Conservation (phyloP, 305 asterid species). For the Rubia tinctorum region DNA sequence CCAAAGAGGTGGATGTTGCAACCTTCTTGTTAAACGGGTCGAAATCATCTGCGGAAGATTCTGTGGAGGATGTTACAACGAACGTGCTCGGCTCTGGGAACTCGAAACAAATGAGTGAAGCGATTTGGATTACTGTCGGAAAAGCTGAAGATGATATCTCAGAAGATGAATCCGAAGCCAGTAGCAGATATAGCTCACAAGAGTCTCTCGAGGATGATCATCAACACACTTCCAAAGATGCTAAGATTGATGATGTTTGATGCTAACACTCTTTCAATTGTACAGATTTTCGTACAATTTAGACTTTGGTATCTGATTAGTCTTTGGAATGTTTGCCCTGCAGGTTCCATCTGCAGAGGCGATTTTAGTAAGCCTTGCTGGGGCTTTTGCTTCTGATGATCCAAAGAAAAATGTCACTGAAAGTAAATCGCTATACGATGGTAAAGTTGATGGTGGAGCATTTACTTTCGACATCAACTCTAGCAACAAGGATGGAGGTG, state of each 20-base stretch:
- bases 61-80: slow-evolving; percentile 20
- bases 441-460: slow-evolving; percentile 24
- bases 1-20: slow-evolving; percentile 15
- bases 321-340: slow-evolving; percentile 15
- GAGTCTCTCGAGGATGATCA: slow-evolving; percentile 48
- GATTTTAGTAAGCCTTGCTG: slow-evolving; percentile 26
- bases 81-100: slow-evolving; percentile 26
- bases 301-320: slow-evolving; percentile 14
- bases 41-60: slow-evolving; percentile 22
- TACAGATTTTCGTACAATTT: not conserved
- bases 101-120: slow-evolving; percentile 26
- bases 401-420: slow-evolving; percentile 27
- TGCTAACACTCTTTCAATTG: no score
- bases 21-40: slow-evolving; percentile 25
- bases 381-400: slow-evolving; percentile 27
- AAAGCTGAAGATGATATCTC: slow-evolving; percentile 23
- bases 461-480: no score
- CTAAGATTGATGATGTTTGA: slow-evolving; percentile 48
- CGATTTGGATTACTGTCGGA: slow-evolving; percentile 11
- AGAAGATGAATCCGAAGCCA: slow-evolving; percentile 35
- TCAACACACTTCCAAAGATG: slow-evolving; percentile 29
- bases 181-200: slow-evolving; percentile 33
- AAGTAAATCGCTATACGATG: slow-evolving; percentile 30
- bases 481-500: not conserved
- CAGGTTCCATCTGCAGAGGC: slow-evolving; percentile 38